Evolutionary conservation across 805 yeast species (phyloP), one percentile per base, ranked within the genome.

Genomic region (Saccharomycopsis javanensis): DNA sequence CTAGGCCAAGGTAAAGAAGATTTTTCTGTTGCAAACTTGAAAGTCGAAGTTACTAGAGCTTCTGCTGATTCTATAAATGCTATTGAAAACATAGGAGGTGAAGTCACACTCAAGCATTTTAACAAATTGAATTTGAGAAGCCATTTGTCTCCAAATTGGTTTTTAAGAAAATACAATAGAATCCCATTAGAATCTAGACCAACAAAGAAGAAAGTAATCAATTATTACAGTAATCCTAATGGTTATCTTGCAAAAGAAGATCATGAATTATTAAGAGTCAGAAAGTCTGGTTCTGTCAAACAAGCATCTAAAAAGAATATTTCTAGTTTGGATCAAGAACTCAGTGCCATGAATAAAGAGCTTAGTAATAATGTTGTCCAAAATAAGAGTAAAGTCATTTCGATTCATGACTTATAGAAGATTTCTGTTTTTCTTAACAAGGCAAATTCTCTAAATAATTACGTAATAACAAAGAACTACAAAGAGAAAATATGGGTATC

Each of bases 131-230:
- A 88, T 2, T 79, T 86, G 65, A 75, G 81, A 65, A 92, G 89
- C 3, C 94, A 89, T 65, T 74, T 88, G 42, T 71, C 83, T 51
- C 97, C 98, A 10, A 79, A 81, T 51, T 76, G 83, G 69, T 86
- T 83, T 64, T 68, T 86, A 52, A 70, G 75, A 62, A 85, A 78
- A 65, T 83, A 82, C 66, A 96, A 95, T 16, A 81, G 89, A 62
- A 69, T 91, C 15, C 98, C 98, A 50, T 69, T 88, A 62, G 83
- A 80, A 55, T 90, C 97, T 1, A 81, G 90, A 70, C 99, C 99
- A 13, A 85, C 85, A 7, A 82, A 80, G 64, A 81, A 87, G 71
- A 85, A 88, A 71, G 89, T 86, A 66, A 83, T 92, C 57, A 81
- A 81, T 58, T 88, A 77, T 70, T 92, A 94, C 72, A 80, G 89